A percentile compares a stretch with the other conserved stretches of the same genome.
These are phyloP conservation scores for Geum urbanum DNA, from an alignment of 306 rosid species.

Conservation along the genomic window DNA sequence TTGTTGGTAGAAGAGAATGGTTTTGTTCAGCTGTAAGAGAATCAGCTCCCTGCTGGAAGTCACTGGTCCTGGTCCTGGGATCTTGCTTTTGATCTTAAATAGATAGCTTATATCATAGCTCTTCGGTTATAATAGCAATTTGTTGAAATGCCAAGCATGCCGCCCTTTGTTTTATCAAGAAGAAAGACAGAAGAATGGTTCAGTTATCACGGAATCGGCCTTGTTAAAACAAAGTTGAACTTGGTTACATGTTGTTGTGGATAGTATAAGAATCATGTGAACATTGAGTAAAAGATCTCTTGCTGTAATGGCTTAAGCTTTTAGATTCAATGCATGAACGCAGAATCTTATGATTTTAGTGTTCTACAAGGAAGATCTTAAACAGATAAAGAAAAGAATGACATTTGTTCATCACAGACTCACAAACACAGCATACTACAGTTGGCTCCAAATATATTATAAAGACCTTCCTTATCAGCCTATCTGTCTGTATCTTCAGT, in stretches of 20 bases:
- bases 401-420: not conserved
- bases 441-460: not conserved
- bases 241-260: not conserved
- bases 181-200: not conserved
- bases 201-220: not conserved
- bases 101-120: not conserved
- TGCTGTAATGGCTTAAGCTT: not conserved
- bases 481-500: not conserved
- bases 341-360: not conserved
- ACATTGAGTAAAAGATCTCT: not conserved
- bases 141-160: not conserved
- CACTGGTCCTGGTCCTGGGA: not conserved
- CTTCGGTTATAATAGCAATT: not conserved
- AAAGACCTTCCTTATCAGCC: not conserved
- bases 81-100: not conserved
- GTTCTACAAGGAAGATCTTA: not conserved
- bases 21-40: not conserved
- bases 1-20: constrained; percentile 4
- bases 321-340: too few relatives aligned
- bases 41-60: not conserved
- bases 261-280: not conserved
- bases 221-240: not conserved
- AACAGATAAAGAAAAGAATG: not conserved
- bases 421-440: not conserved
- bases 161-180: not conserved